Conservation (phyloP, 495 filamentous ascomycete species). For the Amphirosellinia nigrospora region DNA sequence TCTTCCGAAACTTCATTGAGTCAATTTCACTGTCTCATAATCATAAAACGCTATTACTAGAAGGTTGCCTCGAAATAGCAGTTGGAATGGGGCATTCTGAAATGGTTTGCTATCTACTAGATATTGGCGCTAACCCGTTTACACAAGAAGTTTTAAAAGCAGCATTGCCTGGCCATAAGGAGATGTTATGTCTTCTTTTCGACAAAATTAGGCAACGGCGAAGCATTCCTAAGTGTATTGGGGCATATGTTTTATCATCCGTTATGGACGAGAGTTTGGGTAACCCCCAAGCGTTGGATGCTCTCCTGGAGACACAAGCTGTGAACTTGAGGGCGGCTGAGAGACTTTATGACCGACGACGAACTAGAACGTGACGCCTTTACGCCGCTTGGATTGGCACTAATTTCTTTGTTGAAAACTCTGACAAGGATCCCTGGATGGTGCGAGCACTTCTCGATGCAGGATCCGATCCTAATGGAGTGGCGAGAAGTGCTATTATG, state of each 20-base stretch:
- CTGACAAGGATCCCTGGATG: neutral
- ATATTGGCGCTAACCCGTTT: neutral
- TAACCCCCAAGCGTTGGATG: neutral
- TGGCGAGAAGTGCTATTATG: neutral
- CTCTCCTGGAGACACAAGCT: neutral
- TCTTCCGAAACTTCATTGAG: neutral
- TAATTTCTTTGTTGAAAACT: neutral
- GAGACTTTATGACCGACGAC: neutral
- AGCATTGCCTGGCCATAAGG: neutral
- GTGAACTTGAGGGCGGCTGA: neutral
- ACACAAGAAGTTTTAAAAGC: neutral
- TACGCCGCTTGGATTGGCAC: neutral
- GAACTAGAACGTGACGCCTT: neutral
- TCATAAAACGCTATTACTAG: too few relatives aligned
- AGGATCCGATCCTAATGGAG: constrained; percentile 2
- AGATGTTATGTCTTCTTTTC: neutral
- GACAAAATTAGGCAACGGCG: neutral
- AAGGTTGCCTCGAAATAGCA: neutral
- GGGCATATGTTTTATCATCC: neutral
- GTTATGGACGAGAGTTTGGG: neutral
- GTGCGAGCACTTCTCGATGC: neutral
- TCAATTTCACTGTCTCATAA: too few relatives aligned
- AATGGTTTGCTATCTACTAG: constrained; percentile 5
- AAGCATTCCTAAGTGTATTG: neutral
- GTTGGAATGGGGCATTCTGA: neutral